A percentile compares a stretch with the other conserved stretches of the same genome.
Evolutionary conservation across 371 early-diverging fungal genomes (phyloP).

Genomic region (Mucor circinelloides): DNA sequence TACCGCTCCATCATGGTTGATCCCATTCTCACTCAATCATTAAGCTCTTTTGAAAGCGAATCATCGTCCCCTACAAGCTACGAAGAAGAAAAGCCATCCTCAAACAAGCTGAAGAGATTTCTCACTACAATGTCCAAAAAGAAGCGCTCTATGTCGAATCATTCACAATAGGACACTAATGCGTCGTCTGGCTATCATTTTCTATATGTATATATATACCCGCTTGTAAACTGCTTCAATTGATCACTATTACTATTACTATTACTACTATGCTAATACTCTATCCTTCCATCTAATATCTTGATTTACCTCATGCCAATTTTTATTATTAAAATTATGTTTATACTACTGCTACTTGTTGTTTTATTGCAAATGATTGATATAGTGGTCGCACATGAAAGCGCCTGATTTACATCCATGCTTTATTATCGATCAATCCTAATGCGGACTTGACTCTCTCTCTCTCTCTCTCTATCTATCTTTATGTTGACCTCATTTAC

Average conservation of each 20-base stretch:
- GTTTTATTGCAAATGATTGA: background rate
- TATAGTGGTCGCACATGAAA: background rate
- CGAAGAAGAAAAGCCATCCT: background rate
- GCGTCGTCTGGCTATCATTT: background rate
- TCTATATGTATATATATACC: no score
- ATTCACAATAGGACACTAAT: background rate
- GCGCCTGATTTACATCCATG: background rate
- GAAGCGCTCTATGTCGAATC: conserved; percentile 18
- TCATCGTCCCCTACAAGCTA: conserved; percentile 4
- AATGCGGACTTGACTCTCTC: background rate
- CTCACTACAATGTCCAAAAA: conserved; percentile 26
- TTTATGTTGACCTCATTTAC: background rate
- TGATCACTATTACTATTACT: background rate
- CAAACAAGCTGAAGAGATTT: conserved; percentile 19
- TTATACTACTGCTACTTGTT: background rate
- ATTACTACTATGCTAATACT: background rate
- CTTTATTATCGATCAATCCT: background rate
- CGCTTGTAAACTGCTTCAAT: background rate
- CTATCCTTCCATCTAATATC: background rate
- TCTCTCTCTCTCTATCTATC: no score
- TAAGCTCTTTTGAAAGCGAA: conserved; percentile 8
- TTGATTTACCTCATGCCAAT: background rate
- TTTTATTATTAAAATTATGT: background rate
- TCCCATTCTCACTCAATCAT: conserved; percentile 3
- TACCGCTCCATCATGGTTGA: background rate